These are phyloP conservation scores for Fusarium zealandicum DNA, from an alignment of 2,329 filamentous ascomycete species.

Conservation along the genomic window DNA sequence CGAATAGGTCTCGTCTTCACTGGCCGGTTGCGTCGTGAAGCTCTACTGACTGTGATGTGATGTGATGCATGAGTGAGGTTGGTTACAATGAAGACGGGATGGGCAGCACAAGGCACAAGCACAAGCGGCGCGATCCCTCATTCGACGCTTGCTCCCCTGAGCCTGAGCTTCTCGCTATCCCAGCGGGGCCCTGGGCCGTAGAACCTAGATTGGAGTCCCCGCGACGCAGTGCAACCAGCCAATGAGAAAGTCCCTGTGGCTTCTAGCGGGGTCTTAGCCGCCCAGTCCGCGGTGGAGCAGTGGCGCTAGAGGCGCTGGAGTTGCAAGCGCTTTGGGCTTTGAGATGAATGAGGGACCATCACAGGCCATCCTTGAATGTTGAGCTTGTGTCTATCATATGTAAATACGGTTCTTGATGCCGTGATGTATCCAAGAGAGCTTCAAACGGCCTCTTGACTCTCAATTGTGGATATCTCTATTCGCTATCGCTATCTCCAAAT, in stretches of 20 bases:
- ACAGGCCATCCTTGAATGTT: not conserved
- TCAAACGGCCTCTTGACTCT: not conserved
- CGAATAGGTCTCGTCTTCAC: conserved; percentile 13
- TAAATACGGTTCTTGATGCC: not conserved
- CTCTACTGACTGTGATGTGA: conserved; percentile 27
- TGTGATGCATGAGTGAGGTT: conserved; percentile 37
- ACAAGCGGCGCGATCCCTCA: conserved; percentile 31
- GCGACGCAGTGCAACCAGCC: conserved; percentile 20
- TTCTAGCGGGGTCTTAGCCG: conserved; percentile 35
- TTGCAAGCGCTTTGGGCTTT: conserved; percentile 27
- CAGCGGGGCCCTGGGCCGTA: conserved; percentile 24
- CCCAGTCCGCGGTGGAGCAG: conserved; percentile 29
- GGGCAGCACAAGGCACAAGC: conserved; percentile 18
- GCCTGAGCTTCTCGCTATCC: conserved; percentile 27
- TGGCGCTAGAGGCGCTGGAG: conserved; percentile 33
- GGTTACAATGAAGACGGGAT: conserved; percentile 26
- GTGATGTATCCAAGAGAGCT: not conserved
- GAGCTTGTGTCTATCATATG: not conserved
- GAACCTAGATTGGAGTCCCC: conserved; percentile 41
- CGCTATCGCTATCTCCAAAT: conserved; percentile 86
- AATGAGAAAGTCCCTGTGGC: conserved; percentile 14
- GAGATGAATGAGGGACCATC: conserved; percentile 17
- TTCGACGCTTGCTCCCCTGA: conserved; percentile 41
- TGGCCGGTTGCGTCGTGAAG: conserved; percentile 23
- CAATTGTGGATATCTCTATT: conserved; percentile 44